Evolutionary conservation across 176 grass and related monocot species (phyloP), one percentile per base, ranked within the genome.

Genomic region (Olyra latifolia): DNA sequence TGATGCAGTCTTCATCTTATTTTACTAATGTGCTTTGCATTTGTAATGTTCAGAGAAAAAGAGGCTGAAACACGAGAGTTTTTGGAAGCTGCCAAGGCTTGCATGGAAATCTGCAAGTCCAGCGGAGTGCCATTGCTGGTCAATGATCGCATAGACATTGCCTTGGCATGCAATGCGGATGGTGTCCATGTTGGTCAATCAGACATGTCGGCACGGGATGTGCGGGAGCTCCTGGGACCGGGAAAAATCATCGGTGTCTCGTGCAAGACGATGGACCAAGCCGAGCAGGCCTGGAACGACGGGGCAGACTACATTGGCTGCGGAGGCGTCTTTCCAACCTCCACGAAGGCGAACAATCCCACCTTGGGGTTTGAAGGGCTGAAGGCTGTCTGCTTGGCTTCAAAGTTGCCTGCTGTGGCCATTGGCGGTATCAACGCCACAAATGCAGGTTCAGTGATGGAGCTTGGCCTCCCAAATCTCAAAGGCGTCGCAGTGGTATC

Each of bases 121-220:
- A 84, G 69, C 60, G 85, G 91, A 80, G 93, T 98, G 65, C 84
- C 86, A 3, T 78, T 98, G 48, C 74, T 98, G 46, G 95, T 98
- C 83, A 98, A 98, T 53, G 96, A 98, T 38, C 85, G 96, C 42
- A 62, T 95, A 46, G 96, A 98, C 20, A 80, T 95, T 69, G 92
- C 92, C 42, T 82, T 98, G 52, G 88, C 90, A 22, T 98, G 92
- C 79, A 79, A 93, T 19, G 90, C 92, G 0, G 90, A 98, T 64
- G 96, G 96, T 8, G 92, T 98, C 25, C 96, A 98, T 68, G 80
- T 95, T 53, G 96, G 96, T 10, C 96, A 98, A 48, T 95, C 90
- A 9, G 96, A 98, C 75, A 89, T 95, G 79, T 89, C 81, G 0
- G 88, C 71, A 28, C 82, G 58, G 30, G 54, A 88, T 66, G 79